Conservation (phyloP, 352 stramenopile genomes). For the Lagenidium sp. region DNA sequence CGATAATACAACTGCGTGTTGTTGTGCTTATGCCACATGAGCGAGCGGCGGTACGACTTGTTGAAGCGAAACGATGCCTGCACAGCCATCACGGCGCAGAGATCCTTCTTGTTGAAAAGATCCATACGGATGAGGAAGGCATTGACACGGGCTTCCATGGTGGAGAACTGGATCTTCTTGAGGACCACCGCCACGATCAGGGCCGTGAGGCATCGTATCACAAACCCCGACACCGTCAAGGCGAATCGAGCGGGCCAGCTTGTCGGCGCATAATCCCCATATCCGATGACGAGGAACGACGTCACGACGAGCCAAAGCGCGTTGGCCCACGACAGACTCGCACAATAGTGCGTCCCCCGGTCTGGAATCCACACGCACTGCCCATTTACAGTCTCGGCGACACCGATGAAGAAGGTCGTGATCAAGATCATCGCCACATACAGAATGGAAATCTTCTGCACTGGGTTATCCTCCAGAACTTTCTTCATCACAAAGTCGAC, state of each 20-base stretch:
- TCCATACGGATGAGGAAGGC: slow-evolving; percentile 58
- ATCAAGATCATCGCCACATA: slow-evolving; percentile 15
- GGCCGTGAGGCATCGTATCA: slow-evolving; percentile 24
- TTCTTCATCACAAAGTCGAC: slow-evolving; percentile 67
- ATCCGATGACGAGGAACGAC: slow-evolving; percentile 37
- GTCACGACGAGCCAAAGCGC: slow-evolving; percentile 37
- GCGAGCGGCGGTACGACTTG: slow-evolving; percentile 51
- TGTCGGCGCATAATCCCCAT: slow-evolving; percentile 26
- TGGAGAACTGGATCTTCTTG: slow-evolving; percentile 52
- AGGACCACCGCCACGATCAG: slow-evolving; percentile 54
- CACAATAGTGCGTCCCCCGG: slow-evolving; percentile 13
- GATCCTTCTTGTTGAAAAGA: slow-evolving; percentile 46
- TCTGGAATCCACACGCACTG: slow-evolving; percentile 14
- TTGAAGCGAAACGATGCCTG: slow-evolving; percentile 58
- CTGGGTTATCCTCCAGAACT: slow-evolving; percentile 42
- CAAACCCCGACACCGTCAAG: slow-evolving; percentile 17
- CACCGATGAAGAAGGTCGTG: slow-evolving; percentile 31
- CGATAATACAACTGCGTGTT: slow-evolving; percentile 41
- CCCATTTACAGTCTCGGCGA: slow-evolving; percentile 38
- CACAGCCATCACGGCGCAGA: slow-evolving; percentile 55
- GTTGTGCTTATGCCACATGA: slow-evolving; percentile 57
- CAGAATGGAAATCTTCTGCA: slow-evolving; percentile 29
- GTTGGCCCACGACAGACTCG: slow-evolving; percentile 18
- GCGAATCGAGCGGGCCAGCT: slow-evolving; percentile 19
- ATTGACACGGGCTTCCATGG: slow-evolving; percentile 52